phyloP scores from a whole-genome alignment of 2,329 filamentous ascomycete genomes.

The Penicillium sp. region DNA sequence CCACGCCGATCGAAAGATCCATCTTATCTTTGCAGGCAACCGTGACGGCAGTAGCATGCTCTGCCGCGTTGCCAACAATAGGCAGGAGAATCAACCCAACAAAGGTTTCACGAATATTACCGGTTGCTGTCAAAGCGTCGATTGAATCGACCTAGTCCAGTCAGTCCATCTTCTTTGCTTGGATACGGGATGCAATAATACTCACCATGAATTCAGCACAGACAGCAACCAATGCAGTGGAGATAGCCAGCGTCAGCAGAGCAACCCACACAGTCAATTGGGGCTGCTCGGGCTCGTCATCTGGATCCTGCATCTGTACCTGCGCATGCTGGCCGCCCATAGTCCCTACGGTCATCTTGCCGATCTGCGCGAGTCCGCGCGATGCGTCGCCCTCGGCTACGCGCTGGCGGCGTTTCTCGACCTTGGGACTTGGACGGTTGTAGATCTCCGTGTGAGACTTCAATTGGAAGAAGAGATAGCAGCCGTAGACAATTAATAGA shows the following conservation, averaged over 20 bases:
- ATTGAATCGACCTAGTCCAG: constrained; percentile 47
- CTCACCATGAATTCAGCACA: constrained; percentile 61
- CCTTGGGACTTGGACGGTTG: constrained; percentile 72
- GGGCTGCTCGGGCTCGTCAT: constrained; percentile 69
- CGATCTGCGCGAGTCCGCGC: constrained; percentile 49
- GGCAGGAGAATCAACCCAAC: constrained; percentile 59
- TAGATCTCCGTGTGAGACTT: constrained; percentile 78
- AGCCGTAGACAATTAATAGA: constrained; percentile 73
- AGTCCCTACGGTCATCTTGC: constrained; percentile 46
- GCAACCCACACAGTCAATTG: constrained; percentile 68
- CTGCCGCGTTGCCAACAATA: constrained; percentile 61
- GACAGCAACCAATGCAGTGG: constrained; percentile 72
- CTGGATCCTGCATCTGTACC: constrained; percentile 50
- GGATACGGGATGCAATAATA: neutral
- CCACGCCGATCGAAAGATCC: constrained; percentile 61
- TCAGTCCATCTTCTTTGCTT: no score
- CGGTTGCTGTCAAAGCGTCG: constrained; percentile 47
- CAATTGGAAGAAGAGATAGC: constrained; percentile 85
- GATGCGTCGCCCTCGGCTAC: constrained; percentile 47
- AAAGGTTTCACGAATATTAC: constrained; percentile 53
- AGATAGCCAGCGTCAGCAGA: constrained; percentile 61
- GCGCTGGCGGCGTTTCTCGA: constrained; percentile 51
- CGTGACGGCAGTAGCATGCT: constrained; percentile 59
- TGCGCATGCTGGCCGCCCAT: constrained; percentile 48
- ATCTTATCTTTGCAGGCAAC: constrained; percentile 62